phyloP scores from a whole-genome alignment of 139 green algal genomes.

The Asterochloris sp. region DNA sequence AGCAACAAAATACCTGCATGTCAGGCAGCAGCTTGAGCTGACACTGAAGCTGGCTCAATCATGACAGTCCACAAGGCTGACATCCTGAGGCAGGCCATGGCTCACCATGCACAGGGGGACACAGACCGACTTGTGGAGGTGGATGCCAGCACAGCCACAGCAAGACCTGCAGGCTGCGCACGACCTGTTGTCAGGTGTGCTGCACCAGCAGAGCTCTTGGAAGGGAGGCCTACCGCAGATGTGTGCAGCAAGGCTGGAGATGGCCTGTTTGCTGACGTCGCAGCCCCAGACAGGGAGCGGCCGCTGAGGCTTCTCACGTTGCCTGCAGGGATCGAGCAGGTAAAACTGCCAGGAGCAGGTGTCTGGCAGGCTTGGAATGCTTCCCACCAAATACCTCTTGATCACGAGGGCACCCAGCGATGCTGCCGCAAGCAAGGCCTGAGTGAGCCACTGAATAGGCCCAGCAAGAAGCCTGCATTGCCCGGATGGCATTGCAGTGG shows the following conservation, averaged over 20 bases:
- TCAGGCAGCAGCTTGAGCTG: background rate
- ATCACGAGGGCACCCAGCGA: constrained; percentile 30
- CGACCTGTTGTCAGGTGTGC: background rate
- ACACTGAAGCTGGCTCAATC: too few relatives aligned
- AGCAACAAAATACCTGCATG: constrained; percentile 41
- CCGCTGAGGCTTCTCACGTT: constrained; percentile 38
- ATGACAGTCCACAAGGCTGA: too few relatives aligned
- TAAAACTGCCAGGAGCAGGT: background rate
- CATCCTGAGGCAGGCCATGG: background rate
- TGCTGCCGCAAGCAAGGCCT: constrained; percentile 29
- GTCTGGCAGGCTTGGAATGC: background rate
- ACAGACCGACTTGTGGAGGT: background rate
- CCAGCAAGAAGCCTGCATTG: constrained; percentile 40
- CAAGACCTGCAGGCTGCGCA: constrained; percentile 25
- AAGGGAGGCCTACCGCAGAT: constrained; percentile 29
- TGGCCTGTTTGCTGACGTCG: constrained; percentile 60
- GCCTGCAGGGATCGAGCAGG: constrained; percentile 16
- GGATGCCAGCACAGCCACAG: constrained; percentile 45
- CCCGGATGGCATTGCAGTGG: background rate
- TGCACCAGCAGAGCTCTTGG: background rate
- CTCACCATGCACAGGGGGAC: constrained; percentile 55
- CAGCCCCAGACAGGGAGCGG: constrained; percentile 47
- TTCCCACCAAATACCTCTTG: constrained; percentile 26
- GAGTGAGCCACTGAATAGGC: constrained; percentile 21
- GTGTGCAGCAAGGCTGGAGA: constrained; percentile 41